Evolutionary conservation across 495 filamentous ascomycete genomes (phyloP), one percentile per base, ranked within the genome.

Genomic region (Podospora australis): DNA sequence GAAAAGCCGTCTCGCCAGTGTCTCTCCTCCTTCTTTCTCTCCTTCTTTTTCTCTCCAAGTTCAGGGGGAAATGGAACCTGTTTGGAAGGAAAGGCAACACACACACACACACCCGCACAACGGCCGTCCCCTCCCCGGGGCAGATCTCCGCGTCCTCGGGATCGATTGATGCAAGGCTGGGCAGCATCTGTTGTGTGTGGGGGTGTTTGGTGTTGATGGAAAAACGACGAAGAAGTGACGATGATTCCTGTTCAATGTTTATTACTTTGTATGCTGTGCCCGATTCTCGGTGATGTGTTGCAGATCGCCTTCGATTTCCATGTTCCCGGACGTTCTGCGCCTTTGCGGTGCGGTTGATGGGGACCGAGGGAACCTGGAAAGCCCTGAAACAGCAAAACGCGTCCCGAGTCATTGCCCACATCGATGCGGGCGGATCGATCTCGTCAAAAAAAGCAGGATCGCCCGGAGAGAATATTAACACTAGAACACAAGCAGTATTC

Each of bases 1-100:
- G 48, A 56, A 32, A 24, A 16, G 7, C 40, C 23, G 40, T 43
- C 40, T 28, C 40, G 40, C 40, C 22, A 43, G 40, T 26, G 40
- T 43, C 40, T 26, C 22, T 23, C 14, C 25, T 26, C n/a, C n/a
- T 36, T 16, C 17, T 4, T 16, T 36, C 34, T 36, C n/a, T n/a
- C 7, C 7, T n/a, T 30, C 28, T n/a, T 30, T n/a, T 7, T n/a
- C n/a, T n/a, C 34, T 8, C 34, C 5, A 36, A n/a, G 13, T 36
- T 16, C 13, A n/a, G 11, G 13, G 28, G 28, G 28, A n/a, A n/a
- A 30, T 7, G 13, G 13, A 30, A 30, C 28, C 7, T n/a, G 28
- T n/a, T n/a, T 7, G 28, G 7, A 6, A 30, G 28, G 28, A n/a
- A 7, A 6, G 28, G 28, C n/a, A n/a, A n/a, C n/a, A n/a, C n/a